Evolutionary conservation across 441 rosid genomes (phyloP).

Genomic region (Adansonia grandidieri): DNA sequence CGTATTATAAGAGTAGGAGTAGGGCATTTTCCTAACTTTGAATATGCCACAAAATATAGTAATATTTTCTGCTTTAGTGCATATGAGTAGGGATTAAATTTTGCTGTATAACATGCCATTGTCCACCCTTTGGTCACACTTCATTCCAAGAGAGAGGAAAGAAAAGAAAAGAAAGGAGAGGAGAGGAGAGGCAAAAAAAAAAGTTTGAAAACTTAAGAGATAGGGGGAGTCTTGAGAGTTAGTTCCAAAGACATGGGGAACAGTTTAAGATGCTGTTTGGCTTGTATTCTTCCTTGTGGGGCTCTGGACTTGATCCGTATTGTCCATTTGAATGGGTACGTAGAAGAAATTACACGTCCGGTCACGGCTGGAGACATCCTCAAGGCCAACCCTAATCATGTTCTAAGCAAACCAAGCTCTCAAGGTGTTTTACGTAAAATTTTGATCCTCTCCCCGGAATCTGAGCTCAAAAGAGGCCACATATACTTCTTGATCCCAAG

Average conservation of each 20-base stretch:
- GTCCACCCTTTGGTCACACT: conserved; percentile 14
- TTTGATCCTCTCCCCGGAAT: conserved; percentile 75
- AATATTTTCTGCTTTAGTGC: conserved; percentile 24
- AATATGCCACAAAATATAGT: not conserved
- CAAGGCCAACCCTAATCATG: conserved; percentile 74
- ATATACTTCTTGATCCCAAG: conserved; percentile 83
- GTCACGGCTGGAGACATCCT: conserved; percentile 83
- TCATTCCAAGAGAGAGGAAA: conserved; percentile 24
- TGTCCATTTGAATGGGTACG: conserved; percentile 82
- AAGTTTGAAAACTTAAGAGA: not conserved
- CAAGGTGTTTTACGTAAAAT: conserved; percentile 77
- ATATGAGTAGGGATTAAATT: conserved; percentile 13
- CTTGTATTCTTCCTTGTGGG: conserved; percentile 92
- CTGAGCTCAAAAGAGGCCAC: conserved; percentile 88
- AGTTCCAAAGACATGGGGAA: conserved; percentile 63
- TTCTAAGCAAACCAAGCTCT: conserved; percentile 77
- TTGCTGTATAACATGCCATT: conserved; percentile 35
- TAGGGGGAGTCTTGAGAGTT: not conserved
- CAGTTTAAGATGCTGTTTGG: conserved; percentile 86
- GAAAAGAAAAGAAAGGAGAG: not conserved
- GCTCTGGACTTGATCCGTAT: conserved; percentile 90
- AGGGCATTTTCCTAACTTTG: conserved; percentile 36
- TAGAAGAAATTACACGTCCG: conserved; percentile 77
- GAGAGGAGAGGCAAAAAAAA: not conserved
- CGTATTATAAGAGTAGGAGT: not conserved